A percentile compares a stretch with the other conserved stretches of the same genome.
phyloP scores from a whole-genome alignment of 2,329 filamentous ascomycete species.

The Metarhizium humberi region DNA sequence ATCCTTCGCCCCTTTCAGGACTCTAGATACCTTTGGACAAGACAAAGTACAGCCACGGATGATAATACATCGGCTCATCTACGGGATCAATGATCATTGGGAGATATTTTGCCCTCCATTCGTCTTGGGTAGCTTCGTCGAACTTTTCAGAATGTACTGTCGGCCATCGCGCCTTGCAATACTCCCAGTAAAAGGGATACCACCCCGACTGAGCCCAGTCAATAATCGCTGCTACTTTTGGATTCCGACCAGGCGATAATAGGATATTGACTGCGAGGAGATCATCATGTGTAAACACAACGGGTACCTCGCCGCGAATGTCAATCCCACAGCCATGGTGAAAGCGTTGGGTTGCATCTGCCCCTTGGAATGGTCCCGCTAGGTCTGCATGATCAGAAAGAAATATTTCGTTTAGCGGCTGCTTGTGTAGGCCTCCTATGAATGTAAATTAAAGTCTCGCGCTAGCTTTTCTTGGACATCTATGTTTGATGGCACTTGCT shows the following conservation, averaged over 20 bases:
- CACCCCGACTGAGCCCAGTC: slow-evolving; percentile 22
- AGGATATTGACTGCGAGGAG: slow-evolving; percentile 17
- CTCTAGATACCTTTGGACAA: slow-evolving; percentile 6
- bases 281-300: slow-evolving; percentile 18
- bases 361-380: slow-evolving; percentile 19
- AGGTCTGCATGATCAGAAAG: slow-evolving; percentile 12
- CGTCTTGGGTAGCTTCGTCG: slow-evolving; percentile 13
- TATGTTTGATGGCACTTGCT: not conserved
- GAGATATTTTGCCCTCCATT: slow-evolving; percentile 22
- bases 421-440: slow-evolving; percentile 18
- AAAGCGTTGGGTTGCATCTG: slow-evolving; percentile 19
- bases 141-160: slow-evolving; percentile 13
- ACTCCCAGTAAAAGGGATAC: slow-evolving; percentile 25
- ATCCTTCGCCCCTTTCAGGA: too few species aligned
- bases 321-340: slow-evolving; percentile 21
- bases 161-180: slow-evolving; percentile 18
- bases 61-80: slow-evolving; percentile 13
- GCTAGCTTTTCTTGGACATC: too few species aligned
- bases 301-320: slow-evolving; percentile 12
- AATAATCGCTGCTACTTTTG: slow-evolving; percentile 14
- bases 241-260: slow-evolving; percentile 9
- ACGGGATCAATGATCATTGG: slow-evolving; percentile 20
- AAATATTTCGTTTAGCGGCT: slow-evolving; percentile 23
- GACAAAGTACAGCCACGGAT: slow-evolving; percentile 22
- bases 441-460: too few species aligned